Evolutionary conservation across 2,329 filamentous ascomycete species (phyloP), one percentile per base, ranked within the genome.

Genomic region (Eurotiales sp.): DNA sequence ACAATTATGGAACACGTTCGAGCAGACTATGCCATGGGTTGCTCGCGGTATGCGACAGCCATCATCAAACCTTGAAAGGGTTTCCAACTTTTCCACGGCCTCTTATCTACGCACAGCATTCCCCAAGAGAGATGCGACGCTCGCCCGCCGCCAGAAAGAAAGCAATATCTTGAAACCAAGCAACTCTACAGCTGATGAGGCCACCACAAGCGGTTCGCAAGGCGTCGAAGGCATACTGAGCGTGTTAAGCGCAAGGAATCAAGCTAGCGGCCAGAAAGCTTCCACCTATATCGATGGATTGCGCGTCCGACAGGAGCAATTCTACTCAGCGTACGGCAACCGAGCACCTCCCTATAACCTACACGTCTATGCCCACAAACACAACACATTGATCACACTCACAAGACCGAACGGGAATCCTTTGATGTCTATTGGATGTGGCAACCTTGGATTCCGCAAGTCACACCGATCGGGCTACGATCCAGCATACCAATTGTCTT

Each of bases 321-420:
- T 30, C 19, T 49, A 44, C 29, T 37, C 46, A 12, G 21, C 67
- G 23, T 70, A 70, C 55, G 59, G 62, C 58, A 67, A 69, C 51
- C 63, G 63, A 32, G 55, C 59, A 41, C 67, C 67, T 61, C 86
- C 88, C 2, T 90, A 90, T 75, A 90, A 95, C 68, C 80, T 99
- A 57, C 89, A 96, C 74, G 78, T 99, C 68, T 92, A 84, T 72
- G 76, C 87, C 23, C 86, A 88, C 68, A 95, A 90, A 74, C 93
- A 96, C 81, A 99, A 99, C 76, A 93, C 89, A 17, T 90, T 97
- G 72, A 81, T 99, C 63, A 96, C 91, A 1, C 82, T 96, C 59
- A 89, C 90, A 19, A 85, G 86, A 63, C 91, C 93, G 23, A 85
- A 90, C 67, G 80, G 86, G 43, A 82, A 89, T 57, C 82, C 89